Evolutionary conservation across 768 basidiomycete genomes (phyloP).

Genomic region (Mycena galericulata): DNA sequence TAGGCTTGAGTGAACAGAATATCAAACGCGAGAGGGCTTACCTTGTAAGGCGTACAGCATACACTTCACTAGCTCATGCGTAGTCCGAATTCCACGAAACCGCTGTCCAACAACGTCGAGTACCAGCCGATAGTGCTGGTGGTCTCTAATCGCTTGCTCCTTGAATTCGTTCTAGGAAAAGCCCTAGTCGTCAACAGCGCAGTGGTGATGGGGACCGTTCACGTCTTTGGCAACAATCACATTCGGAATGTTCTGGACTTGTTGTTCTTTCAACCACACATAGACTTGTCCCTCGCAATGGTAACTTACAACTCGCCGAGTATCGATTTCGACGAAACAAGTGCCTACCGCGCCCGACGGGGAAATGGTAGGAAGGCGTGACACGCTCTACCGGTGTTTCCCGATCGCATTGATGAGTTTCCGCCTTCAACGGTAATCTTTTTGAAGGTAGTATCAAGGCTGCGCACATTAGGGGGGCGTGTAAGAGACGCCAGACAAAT

Average conservation of each 20-base stretch:
- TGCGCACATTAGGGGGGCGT: constrained; percentile 18
- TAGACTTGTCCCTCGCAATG: constrained; percentile 30
- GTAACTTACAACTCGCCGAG: constrained; percentile 30
- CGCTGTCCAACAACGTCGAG: constrained; percentile 32
- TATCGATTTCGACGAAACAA: constrained; percentile 31
- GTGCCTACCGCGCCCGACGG: constrained; percentile 32
- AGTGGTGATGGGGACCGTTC: not conserved
- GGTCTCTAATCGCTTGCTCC: constrained; percentile 11
- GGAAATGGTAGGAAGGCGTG: constrained; percentile 26
- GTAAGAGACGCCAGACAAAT: constrained; percentile 32
- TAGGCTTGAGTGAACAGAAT: not conserved
- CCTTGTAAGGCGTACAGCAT: constrained; percentile 22
- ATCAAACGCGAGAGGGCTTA: constrained; percentile 4
- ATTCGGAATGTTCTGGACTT: constrained; percentile 15
- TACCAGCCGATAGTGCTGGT: constrained; percentile 24
- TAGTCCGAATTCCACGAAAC: constrained; percentile 24
- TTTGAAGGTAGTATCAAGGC: constrained; percentile 26
- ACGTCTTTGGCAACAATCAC: constrained; percentile 15
- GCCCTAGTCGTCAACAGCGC: constrained; percentile 11
- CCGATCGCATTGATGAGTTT: not conserved
- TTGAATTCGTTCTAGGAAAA: not conserved
- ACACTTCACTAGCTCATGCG: constrained; percentile 19
- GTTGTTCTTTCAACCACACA: not conserved
- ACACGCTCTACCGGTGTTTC: constrained; percentile 28
- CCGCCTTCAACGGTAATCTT: not conserved